Evolutionary conservation across 2,329 filamentous ascomycete genomes (phyloP), one percentile per base, ranked within the genome.

Genomic region (Anthostomella pinea): DNA sequence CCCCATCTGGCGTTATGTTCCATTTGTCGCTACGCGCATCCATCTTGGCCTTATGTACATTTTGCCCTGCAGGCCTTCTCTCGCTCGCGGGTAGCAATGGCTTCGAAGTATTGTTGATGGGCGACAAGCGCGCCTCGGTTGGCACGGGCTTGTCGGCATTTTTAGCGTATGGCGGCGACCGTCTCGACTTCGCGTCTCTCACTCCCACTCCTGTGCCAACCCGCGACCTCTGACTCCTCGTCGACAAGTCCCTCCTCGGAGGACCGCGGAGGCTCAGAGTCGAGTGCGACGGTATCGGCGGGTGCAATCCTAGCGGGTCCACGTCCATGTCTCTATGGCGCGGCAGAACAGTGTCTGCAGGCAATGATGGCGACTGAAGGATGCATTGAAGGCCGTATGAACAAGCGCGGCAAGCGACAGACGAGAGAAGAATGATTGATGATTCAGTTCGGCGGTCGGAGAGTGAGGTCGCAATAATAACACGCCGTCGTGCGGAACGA

Each of bases 1-100:
- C 65, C 40, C 75, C 75, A 53, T 87, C 83, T 8, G 75, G 70
- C n/a, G 70, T 65, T 39, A 79, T 66, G 35, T 79, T 75, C 51
- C 66, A 68, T 54, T 70, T 77, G 39, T 74, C 72, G 8, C 68
- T 54, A 36, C 83, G 80, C 34, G 66, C 64, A 38, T 73, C 75
- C 49, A 73, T 73, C 56, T 70, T 77, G 32, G 62, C 46, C 51
- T 63, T 43, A 54, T 20, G 59, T 51, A 43, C 59, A 53, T 50
- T 42, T 50, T 63, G 43, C 11, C 46, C 45, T 21, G 38, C 50
- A 20, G 43, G 38, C 23, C 38, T 50, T 39, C 51, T 53, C 45
- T 58, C 52, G 20, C 40, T 39, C 15, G 45, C 49, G 3, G 56
- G 55, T 22, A 60, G 30, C 28, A 58, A 42, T 3, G 54, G 54